phyloP scores from a whole-genome alignment of 2,329 filamentous ascomycete genomes.

The Colletotrichum chrysophilum region DNA sequence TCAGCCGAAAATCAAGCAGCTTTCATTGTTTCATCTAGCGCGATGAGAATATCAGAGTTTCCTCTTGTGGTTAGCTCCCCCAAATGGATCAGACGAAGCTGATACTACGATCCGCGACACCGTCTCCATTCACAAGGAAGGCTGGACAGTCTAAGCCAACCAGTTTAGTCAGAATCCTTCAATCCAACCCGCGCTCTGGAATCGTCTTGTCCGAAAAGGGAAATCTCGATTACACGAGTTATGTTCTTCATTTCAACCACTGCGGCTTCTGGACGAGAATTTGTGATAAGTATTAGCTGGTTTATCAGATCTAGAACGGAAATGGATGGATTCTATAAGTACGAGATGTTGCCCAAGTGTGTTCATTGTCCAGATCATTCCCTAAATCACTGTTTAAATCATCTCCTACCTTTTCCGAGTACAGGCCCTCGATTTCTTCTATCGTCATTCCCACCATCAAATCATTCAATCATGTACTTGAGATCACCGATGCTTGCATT shows the following conservation, averaged over 20 bases:
- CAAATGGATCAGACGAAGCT: background rate
- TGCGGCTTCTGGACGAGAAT: background rate
- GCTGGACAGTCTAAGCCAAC: background rate
- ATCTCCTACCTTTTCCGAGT: background rate
- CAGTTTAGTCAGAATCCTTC: background rate
- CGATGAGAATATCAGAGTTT: slow-evolving; percentile 7
- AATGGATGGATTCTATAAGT: background rate
- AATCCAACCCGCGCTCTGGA: background rate
- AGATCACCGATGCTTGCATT: background rate
- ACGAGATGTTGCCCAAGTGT: background rate
- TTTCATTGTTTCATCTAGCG: background rate
- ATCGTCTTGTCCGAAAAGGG: background rate
- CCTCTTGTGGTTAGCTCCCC: background rate
- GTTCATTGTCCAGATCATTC: background rate
- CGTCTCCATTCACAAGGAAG: background rate
- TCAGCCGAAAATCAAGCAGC: slow-evolving; percentile 1
- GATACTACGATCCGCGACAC: background rate
- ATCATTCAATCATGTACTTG: background rate
- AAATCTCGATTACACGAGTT: slow-evolving; percentile 10
- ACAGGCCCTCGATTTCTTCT: background rate
- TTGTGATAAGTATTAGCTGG: background rate
- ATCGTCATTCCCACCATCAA: background rate
- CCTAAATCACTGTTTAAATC: background rate
- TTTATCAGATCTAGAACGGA: background rate
- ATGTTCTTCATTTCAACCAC: background rate